A percentile compares a stretch with the other conserved stretches of the same genome.
Evolutionary conservation across 1,284 basidiomycete species (phyloP).

Genomic region (Porodaedalea pini): DNA sequence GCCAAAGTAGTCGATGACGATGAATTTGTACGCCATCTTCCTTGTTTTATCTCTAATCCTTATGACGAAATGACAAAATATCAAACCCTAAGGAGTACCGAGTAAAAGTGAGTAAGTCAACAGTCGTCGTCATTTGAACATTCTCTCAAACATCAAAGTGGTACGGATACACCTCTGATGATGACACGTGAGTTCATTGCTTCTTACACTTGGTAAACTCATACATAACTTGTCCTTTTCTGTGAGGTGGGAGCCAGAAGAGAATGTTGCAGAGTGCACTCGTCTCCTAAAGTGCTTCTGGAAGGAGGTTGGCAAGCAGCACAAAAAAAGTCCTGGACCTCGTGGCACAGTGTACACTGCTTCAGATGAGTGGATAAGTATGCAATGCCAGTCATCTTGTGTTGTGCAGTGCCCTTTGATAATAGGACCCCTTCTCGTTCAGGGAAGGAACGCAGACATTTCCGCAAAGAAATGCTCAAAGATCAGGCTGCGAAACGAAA

Average conservation of each 20-base stretch:
- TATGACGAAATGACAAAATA: background rate
- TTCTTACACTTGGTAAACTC: background rate
- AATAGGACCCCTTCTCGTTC: conserved; percentile 1
- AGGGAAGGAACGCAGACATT: conserved; percentile 43
- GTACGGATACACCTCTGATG: conserved; percentile 46
- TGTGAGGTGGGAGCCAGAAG: conserved; percentile 62
- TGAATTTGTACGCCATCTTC: conserved; percentile 39
- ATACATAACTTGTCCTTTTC: conserved; percentile 1
- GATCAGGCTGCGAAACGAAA: conserved; percentile 13
- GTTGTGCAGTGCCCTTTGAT: background rate
- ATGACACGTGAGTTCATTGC: conserved; percentile 39
- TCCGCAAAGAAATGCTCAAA: conserved; percentile 39
- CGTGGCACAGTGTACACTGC: conserved; percentile 42
- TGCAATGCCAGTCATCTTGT: conserved; percentile 24
- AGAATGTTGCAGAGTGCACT: conserved; percentile 50
- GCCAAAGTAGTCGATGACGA: conserved; percentile 43
- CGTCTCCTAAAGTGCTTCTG: conserved; percentile 60
- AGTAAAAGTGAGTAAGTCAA: conserved; percentile 46
- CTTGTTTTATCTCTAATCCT: background rate
- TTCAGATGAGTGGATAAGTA: conserved; percentile 48
- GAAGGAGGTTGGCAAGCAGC: conserved; percentile 54
- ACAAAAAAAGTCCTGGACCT: conserved; percentile 42
- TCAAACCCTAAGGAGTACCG: conserved; percentile 47
- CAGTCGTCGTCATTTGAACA: background rate
- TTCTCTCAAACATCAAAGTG: conserved; percentile 37